Conservation (phyloP, 495 filamentous ascomycete genomes). For the Talaromyces wortmannii region DNA sequence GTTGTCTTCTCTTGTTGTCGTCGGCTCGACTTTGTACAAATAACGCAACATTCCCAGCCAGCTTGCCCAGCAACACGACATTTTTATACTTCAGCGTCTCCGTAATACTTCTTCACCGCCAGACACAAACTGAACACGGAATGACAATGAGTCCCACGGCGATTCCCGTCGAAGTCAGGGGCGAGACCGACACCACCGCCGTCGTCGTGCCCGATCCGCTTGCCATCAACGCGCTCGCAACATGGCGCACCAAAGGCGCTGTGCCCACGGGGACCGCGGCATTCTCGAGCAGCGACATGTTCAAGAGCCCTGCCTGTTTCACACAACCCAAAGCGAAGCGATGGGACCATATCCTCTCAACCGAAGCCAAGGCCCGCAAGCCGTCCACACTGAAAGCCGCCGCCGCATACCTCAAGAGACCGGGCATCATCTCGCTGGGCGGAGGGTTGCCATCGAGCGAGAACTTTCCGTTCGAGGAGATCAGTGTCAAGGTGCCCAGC, state of each 20-base stretch:
- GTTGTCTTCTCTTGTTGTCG: too few species aligned
- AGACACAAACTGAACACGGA: too few species aligned
- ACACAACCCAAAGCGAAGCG: constrained; percentile 74
- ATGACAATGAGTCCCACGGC: constrained; percentile 32
- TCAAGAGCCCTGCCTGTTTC: constrained; percentile 59
- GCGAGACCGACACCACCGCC: constrained; percentile 28
- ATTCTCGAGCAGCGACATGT: constrained; percentile 70
- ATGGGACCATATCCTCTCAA: constrained; percentile 56
- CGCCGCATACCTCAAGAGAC: constrained; percentile 64
- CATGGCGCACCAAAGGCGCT: constrained; percentile 60
- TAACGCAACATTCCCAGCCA: too few species aligned
- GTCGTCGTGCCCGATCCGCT: constrained; percentile 50
- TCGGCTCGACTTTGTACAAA: too few species aligned
- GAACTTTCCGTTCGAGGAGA: constrained; percentile 77
- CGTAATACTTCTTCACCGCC: too few species aligned
- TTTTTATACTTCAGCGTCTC: too few species aligned
- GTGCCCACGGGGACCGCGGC: constrained; percentile 73
- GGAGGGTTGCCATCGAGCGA: constrained; percentile 84
- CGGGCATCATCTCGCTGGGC: constrained; percentile 80
- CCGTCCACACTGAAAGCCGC: constrained; percentile 71
- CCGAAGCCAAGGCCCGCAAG: constrained; percentile 37
- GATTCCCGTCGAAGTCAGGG: constrained; percentile 29
- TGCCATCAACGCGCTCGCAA: constrained; percentile 63
- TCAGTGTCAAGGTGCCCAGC: constrained; percentile 61
- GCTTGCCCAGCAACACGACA: too few species aligned